Percentiles rank a stretch among this genome's conserved stretches.
Conservation (phyloP, 768 basidiomycete species). For the Cytidiella melzeri region DNA sequence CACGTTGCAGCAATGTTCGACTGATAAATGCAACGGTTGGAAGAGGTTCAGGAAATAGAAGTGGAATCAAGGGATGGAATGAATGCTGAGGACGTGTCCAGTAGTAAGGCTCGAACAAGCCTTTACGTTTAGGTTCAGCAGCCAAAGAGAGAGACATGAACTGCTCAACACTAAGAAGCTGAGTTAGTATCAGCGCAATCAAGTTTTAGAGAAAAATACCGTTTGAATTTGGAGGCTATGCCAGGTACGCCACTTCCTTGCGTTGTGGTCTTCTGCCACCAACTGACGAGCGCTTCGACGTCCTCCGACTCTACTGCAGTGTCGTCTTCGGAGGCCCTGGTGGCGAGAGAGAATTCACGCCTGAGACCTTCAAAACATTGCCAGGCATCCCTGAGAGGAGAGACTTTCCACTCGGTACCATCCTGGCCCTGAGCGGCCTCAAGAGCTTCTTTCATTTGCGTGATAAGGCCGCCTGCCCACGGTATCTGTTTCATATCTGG, state of each 20-base stretch:
- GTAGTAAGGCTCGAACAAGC: slow-evolving; percentile 71
- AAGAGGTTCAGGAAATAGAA: slow-evolving; percentile 72
- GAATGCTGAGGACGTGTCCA: slow-evolving; percentile 47
- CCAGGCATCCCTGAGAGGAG: slow-evolving; percentile 35
- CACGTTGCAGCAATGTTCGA: slow-evolving; percentile 54
- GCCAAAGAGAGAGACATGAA: slow-evolving; percentile 75
- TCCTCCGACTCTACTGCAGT: slow-evolving; percentile 27
- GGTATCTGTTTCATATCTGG: slow-evolving; percentile 47
- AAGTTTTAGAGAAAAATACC: slow-evolving; percentile 36
- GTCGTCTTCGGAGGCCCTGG: slow-evolving; percentile 31
- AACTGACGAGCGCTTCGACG: slow-evolving; percentile 41
- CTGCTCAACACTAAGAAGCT: slow-evolving; percentile 52
- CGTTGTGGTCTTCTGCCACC: slow-evolving; percentile 49
- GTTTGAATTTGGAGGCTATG: slow-evolving; percentile 52
- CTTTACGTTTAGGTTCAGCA: slow-evolving; percentile 68
- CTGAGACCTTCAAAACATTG: slow-evolving; percentile 48
- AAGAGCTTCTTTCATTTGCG: slow-evolving; percentile 40
- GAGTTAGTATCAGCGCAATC: slow-evolving; percentile 1
- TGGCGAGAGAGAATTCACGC: slow-evolving; percentile 45
- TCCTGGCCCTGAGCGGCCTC: slow-evolving; percentile 38
- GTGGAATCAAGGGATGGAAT: slow-evolving; percentile 49
- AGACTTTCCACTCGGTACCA: slow-evolving; percentile 39
- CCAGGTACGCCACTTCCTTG: slow-evolving; percentile 32
- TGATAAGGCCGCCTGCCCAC: slow-evolving; percentile 62
- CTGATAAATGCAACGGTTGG: slow-evolving; percentile 66